phyloP scores from a whole-genome alignment of 108 stramenopile species.

The Nitzschia sp. region DNA sequence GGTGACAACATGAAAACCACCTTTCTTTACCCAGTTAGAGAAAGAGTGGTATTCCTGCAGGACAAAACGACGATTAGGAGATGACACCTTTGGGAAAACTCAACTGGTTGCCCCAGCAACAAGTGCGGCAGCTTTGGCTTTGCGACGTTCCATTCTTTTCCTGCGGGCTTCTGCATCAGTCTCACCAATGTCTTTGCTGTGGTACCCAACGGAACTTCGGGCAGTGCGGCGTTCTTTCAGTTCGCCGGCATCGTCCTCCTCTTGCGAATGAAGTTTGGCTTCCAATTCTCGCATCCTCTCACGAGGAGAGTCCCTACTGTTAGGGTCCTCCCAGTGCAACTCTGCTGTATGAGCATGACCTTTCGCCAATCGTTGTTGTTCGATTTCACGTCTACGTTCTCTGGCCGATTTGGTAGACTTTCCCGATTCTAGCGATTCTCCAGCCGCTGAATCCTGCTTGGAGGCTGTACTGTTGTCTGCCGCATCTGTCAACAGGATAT shows the following conservation, averaged over 20 bases:
- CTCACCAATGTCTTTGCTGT: background rate
- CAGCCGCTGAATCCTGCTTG: background rate
- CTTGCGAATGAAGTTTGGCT: background rate
- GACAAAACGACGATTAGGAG: no score
- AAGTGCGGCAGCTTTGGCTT: background rate
- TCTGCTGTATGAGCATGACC: background rate
- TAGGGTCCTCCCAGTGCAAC: background rate
- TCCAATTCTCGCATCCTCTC: conserved; percentile 21
- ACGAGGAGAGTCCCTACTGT: background rate
- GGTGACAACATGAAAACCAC: no score
- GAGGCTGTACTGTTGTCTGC: background rate
- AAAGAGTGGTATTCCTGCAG: no score
- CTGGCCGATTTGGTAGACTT: conserved; percentile 12
- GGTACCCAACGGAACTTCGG: background rate
- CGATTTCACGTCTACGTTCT: conserved; percentile 28
- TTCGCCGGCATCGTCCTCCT: background rate
- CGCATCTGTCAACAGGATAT: background rate
- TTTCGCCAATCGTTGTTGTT: conserved; percentile 10
- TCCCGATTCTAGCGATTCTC: no score
- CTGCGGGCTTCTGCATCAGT: background rate
- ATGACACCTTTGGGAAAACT: background rate
- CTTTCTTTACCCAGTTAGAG: no score
- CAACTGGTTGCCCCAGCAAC: background rate
- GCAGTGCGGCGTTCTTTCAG: background rate
- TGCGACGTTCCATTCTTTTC: background rate